A percentile compares a stretch with the other conserved stretches of the same genome.
These are phyloP conservation scores for Isatis tinctoria DNA, from an alignment of 345 rosid genomes.

Conservation along the genomic window DNA sequence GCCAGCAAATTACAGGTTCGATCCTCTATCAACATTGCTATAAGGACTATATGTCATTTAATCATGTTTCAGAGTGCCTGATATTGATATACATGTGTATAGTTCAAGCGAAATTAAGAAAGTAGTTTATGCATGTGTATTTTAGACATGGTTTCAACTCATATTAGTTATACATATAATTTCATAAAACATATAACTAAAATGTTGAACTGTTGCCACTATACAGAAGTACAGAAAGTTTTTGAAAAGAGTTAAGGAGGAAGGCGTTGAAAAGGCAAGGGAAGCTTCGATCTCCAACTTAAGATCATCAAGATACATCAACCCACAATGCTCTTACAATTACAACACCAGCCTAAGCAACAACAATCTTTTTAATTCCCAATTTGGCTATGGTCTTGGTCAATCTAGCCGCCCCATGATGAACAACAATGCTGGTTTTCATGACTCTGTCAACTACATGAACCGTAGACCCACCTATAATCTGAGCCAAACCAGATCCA, in stretches of 20 bases:
- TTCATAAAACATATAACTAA: neutral
- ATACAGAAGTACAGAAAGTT: constrained; percentile 53
- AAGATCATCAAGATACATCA: constrained; percentile 13
- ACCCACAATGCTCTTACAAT: neutral
- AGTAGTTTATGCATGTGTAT: too few species aligned
- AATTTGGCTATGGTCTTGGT: neutral
- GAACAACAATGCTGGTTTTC: neutral
- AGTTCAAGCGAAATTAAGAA: neutral
- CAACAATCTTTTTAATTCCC: neutral
- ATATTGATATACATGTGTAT: neutral
- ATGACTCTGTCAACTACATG: neutral
- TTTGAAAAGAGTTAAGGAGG: constrained; percentile 34
- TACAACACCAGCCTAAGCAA: neutral
- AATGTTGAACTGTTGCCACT: neutral
- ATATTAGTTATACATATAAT: neutral
- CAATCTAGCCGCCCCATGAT: neutral
- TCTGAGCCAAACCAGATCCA: neutral
- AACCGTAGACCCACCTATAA: neutral
- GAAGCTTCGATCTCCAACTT: constrained; percentile 17
- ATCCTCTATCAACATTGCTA: neutral
- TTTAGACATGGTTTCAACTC: neutral
- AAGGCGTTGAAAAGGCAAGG: neutral
- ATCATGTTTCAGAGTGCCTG: neutral
- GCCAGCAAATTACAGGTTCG: constrained; percentile 78
- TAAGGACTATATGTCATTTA: neutral